Conservation (phyloP, 495 filamentous ascomycete species). For the Melanomma pulvis-pyrius region DNA sequence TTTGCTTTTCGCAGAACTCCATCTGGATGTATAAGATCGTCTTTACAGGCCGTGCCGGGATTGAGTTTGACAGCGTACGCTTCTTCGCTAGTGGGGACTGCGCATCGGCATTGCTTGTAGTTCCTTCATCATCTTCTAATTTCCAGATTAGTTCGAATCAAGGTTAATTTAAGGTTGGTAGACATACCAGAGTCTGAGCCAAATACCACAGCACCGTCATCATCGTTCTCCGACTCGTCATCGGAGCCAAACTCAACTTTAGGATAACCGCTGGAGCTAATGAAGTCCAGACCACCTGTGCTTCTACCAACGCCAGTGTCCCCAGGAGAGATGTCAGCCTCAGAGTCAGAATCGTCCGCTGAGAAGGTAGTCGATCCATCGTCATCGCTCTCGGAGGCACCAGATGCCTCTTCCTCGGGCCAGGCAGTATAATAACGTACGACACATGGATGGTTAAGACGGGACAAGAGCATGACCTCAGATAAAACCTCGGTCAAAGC, state of each 20-base stretch:
- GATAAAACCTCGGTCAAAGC: conserved; percentile 85
- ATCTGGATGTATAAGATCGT: conserved; percentile 84
- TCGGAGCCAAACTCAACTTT: conserved; percentile 79
- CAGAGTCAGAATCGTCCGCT: conserved; percentile 21
- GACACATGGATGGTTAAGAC: conserved; percentile 92
- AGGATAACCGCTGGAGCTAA: conserved; percentile 82
- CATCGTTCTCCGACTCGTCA: conserved; percentile 60
- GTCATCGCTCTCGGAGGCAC: conserved; percentile 51
- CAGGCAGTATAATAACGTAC: conserved; percentile 95
- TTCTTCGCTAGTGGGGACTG: conserved; percentile 21
- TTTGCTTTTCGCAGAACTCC: conserved; percentile 97
- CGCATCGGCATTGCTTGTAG: background rate
- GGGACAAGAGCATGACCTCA: conserved; percentile 86
- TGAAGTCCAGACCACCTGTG: conserved; percentile 86
- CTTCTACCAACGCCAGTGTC: conserved; percentile 55
- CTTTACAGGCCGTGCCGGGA: conserved; percentile 46
- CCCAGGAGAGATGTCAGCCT: conserved; percentile 21
- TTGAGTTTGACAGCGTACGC: conserved; percentile 36
- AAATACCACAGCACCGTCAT: conserved; percentile 32
- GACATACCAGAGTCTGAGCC: conserved; percentile 32
- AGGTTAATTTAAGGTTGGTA: background rate
- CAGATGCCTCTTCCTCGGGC: conserved; percentile 70
- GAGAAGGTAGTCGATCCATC: conserved; percentile 49
- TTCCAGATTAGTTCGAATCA: background rate
- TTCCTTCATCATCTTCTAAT: conserved; percentile 22